Evolutionary conservation across 1,139 yeast species (phyloP), one percentile per base, ranked within the genome.

Genomic region (Yamadazyma diddensiae): DNA sequence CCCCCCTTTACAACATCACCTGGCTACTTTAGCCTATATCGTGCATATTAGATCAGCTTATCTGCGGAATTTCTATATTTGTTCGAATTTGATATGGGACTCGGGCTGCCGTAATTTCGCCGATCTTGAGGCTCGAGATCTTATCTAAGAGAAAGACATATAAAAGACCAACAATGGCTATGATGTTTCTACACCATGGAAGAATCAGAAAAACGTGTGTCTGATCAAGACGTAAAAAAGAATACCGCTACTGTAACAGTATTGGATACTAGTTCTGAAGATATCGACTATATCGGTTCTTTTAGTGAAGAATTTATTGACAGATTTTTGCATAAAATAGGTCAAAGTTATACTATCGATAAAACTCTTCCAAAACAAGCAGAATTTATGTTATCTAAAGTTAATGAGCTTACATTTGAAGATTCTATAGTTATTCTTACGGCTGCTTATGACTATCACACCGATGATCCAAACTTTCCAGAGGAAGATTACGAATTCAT

Each of bases 381-480:
- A 6, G 24, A 21, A 11, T 21, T 7, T 46, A 53, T 71, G 49
- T 48, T 64, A 45, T 61, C 59, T 21, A 66, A 65, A 42, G 53
- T 70, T 31, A 55, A 52, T 11, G 42, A 42, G 11, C 43, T 74
- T 47, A 29, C 63, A 3, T 47, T 55, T 11, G 62, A 58, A 9
- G 70, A 69, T 31, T 65, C 78, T 0, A 17, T 70, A 3, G 57
- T 52, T 15, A 62, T 73, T 26, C 52, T 77, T 26, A 45, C 52
- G 29, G 53, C 59, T 12, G 61, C 71, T 3, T 38, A 63, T 3
- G 55, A 43, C 1, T 63, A 66, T 24, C 77, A 72, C 43, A 45
- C 48, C 3, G 65, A 58, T 29, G 84, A 77, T 49, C 59, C 66
- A 33, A 77, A 77, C 44, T 65, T 75, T 40, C 69, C 77, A 5